Evolutionary conservation across 495 filamentous ascomycete species (phyloP), one percentile per base, ranked within the genome.

Genomic region (Annulohypoxylon moriforme): DNA sequence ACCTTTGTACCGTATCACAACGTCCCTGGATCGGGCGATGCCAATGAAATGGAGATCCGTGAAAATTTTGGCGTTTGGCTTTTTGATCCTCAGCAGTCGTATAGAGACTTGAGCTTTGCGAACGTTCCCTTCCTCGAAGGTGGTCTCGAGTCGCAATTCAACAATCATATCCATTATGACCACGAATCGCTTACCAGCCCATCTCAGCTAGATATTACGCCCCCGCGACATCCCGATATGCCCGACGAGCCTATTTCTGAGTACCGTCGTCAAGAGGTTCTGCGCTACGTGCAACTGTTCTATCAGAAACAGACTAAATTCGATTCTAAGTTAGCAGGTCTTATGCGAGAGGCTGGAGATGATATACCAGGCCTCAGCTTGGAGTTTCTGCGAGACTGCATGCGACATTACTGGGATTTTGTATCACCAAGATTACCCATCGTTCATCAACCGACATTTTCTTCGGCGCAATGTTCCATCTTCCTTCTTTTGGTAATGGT

Each of bases 391-490:
- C 91, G 96, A 75, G 91, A 92, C 29, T 99, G 96, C 80, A 89
- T 98, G 74, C 89, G 90, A 18, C 93, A 94, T 42, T 99, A 93
- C 79, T 99, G 95, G 95, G 89, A 91, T 42, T 90, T 97, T 75
- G 94, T 98, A 49, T 96, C 97, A 75, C 89, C 93, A 18, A 94
- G 97, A 67, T 82, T 99, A 46, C 96, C 96, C 31, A 97, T 99
- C 56, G 85, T 99, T 42, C 96, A 99, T 73, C 90, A 93, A 64
- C 93, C 96, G 9, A 98, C 95, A 0, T 99, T 98, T 79, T 90
- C 89, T 9, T 89, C 92, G 9, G 91, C 96, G 75, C 89, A 91
- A 29, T 93, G 92, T 18, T 91, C 92, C 2, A 89, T 93, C 69
- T 82, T 94, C 56, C 87, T 99, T 8, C 81, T 99, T 29, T 84